Evolutionary conservation across 345 rosid species (phyloP), one percentile per base, ranked within the genome.

Genomic region (Pistacia atlantica): DNA sequence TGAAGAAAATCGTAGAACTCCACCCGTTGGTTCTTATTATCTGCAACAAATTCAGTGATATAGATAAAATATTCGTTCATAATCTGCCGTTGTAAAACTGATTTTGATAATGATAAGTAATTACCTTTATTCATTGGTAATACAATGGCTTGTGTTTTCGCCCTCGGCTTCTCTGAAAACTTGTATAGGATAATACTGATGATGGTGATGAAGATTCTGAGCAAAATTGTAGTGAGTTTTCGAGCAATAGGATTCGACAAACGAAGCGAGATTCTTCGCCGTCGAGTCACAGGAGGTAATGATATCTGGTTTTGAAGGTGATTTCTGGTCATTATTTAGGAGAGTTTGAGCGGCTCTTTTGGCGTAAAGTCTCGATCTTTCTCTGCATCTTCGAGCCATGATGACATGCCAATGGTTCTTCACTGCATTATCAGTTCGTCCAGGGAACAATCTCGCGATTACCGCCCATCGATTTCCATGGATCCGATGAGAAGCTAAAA

Each of bases 341-440:
- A 67, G 48, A 0, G 77, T 68, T 54, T 75, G 85, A 71, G 80
- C 51, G 4, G 80, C 79, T 28, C 78, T 78, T 78, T 75, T 85
- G 0, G 83, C 86, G 12, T 66, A 79, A 65, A 84, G 84, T 48
- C 86, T 81, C 2, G 87, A 86, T 20, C 88, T 78, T 76, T 88
- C 88, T 54, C 91, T 83, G 78, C 82, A 83, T 70, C 92, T 84
- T 72, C 98, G 84, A 9, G 98, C 99, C 98, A 93, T 95, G 62
- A 95, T 89, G 46, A 95, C 97, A 54, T 95, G 99, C 97, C 97
- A 95, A 51, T 95, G 99, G 81, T 95, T 95, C 93, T 95, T 95
- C 52, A 95, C 98, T 0, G 98, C 97, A 86, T 95, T 95, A 75
- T 95, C 99, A 0, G 99, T 95, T 4, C 99, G 87, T 38, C 99